These are phyloP conservation scores for Globisporangium splendens DNA, from an alignment of 352 stramenopile species.

Conservation along the genomic window DNA sequence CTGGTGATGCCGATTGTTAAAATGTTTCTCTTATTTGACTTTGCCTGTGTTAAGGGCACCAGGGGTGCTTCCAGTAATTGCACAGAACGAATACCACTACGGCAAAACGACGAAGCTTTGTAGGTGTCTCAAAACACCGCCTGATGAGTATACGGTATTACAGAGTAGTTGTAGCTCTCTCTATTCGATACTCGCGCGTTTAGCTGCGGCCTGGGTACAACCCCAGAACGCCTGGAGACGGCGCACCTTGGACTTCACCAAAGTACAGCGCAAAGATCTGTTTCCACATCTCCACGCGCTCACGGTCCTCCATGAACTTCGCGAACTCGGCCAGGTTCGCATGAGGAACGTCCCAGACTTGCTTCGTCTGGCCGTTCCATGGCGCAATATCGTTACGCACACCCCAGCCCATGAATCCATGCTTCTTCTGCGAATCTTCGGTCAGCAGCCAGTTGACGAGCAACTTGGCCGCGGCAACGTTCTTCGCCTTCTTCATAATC, in stretches of 20 bases:
- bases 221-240: constrained; percentile 31
- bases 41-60: too few relatives aligned
- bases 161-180: too few relatives aligned
- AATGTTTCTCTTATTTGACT: too few relatives aligned
- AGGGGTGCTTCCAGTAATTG: too few relatives aligned
- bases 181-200: too few relatives aligned
- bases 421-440: constrained; percentile 42
- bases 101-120: too few relatives aligned
- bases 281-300: constrained; percentile 32
- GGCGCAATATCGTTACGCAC: constrained; percentile 32
- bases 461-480: constrained; percentile 48
- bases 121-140: too few relatives aligned
- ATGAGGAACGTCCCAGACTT: constrained; percentile 28
- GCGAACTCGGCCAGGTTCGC: constrained; percentile 34
- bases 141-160: too few relatives aligned
- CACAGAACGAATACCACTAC: too few relatives aligned
- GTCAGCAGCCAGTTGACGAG: constrained; percentile 56
- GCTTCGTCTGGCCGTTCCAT: constrained; percentile 16
- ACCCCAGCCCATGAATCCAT: constrained; percentile 19
- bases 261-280: constrained; percentile 54
- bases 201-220: constrained; percentile 19
- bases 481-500: constrained; percentile 53
- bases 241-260: constrained; percentile 41
- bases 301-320: constrained; percentile 50
- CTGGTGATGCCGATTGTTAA: too few relatives aligned